Evolutionary conservation across 495 filamentous ascomycete species (phyloP).

Genomic region (Pyrenula massariospora): DNA sequence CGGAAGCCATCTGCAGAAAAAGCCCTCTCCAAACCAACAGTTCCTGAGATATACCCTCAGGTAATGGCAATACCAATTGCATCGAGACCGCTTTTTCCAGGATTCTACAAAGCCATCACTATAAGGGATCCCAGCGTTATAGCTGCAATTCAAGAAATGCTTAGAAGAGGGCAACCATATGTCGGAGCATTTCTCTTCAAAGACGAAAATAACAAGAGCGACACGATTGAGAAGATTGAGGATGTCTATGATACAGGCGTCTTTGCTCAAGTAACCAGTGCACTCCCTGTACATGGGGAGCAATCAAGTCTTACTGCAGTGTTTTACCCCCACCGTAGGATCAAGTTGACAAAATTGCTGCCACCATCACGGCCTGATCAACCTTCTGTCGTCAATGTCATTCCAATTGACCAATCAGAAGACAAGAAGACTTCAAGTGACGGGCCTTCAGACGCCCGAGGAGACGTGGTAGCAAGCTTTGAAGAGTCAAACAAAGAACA

Average conservation of each 20-base stretch:
- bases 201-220: constrained; percentile 84
- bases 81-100: constrained; percentile 88
- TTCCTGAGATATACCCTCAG: constrained; percentile 94
- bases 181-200: constrained; percentile 96
- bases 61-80: constrained; percentile 98
- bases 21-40: constrained; percentile 70
- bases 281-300: constrained; percentile 78
- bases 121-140: constrained; percentile 84
- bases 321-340: constrained; percentile 89
- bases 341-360: constrained; percentile 74
- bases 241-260: constrained; percentile 94
- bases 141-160: constrained; percentile 85
- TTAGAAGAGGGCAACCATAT: constrained; percentile 96
- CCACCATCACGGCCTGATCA: constrained; percentile 40
- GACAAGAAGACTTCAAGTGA: constrained; percentile 39
- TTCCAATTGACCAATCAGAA: constrained; percentile 17
- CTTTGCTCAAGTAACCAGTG: constrained; percentile 94
- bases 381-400: constrained; percentile 6
- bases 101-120: constrained; percentile 97
- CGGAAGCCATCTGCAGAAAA: constrained; percentile 56
- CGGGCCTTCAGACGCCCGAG: constrained; percentile 57
- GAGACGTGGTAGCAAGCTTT: constrained; percentile 94
- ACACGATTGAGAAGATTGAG: constrained; percentile 73
- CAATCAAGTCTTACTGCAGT: constrained; percentile 73
- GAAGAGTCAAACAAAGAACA: constrained; percentile 54